These are phyloP conservation scores for Fusarium temperatum DNA, from an alignment of 2,329 filamentous ascomycete genomes.

Conservation along the genomic window DNA sequence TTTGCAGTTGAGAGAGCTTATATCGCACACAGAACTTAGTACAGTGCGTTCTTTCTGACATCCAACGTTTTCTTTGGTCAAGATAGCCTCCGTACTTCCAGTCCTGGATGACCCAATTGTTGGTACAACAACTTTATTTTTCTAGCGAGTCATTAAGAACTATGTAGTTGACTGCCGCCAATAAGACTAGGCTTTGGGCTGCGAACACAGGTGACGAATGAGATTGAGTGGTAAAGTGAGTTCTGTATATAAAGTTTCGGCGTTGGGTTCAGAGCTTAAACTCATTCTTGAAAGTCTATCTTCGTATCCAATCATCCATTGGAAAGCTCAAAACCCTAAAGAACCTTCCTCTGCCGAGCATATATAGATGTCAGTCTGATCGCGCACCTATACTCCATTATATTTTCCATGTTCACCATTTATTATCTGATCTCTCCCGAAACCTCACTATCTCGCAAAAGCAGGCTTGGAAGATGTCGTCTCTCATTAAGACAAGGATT, in stretches of 20 bases:
- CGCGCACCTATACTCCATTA: rapidly evolving
- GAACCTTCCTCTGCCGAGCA: not conserved
- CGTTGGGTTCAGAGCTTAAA: rapidly evolving
- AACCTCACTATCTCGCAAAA: not conserved
- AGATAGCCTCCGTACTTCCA: no score
- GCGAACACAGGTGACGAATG: no score
- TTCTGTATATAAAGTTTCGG: rapidly evolving
- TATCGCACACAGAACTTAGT: not conserved
- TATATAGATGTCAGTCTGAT: rapidly evolving
- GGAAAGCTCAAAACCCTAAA: no score
- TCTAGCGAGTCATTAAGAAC: no score
- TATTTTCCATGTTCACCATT: rapidly evolving
- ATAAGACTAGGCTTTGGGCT: no score
- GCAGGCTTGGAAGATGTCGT: not conserved
- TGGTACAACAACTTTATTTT: not conserved
- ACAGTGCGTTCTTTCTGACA: rapidly evolving
- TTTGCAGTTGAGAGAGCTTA: not conserved
- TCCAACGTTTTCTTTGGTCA: not conserved
- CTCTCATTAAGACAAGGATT: constrained; percentile 12
- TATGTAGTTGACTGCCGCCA: no score
- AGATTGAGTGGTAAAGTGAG: not conserved
- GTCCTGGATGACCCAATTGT: no score
- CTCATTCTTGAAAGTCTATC: rapidly evolving
- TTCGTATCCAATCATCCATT: rapidly evolving
- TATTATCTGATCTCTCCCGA: rapidly evolving